A percentile compares a stretch with the other conserved stretches of the same genome.
phyloP scores from a whole-genome alignment of 257 asterid genomes.

The Linderniella brevidens region DNA sequence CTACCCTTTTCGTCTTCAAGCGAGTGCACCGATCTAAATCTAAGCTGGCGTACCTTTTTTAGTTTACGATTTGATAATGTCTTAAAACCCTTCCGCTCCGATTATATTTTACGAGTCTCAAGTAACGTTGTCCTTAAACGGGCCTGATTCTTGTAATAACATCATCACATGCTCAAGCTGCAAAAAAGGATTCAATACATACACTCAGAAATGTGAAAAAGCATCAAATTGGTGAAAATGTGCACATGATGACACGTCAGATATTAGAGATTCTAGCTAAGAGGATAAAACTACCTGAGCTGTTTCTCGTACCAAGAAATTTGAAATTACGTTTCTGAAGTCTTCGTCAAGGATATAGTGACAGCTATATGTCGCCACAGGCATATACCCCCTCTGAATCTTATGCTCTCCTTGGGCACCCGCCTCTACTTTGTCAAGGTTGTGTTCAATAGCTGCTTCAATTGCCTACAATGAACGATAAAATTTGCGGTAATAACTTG shows the following conservation, averaged over 20 bases:
- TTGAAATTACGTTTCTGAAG: conserved; percentile 48
- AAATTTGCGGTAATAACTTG: not conserved
- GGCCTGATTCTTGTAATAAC: conserved; percentile 60
- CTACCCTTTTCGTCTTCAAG: too few relatives aligned
- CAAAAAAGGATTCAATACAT: not conserved
- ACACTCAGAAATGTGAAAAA: not conserved
- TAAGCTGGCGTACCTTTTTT: too few relatives aligned
- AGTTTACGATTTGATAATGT: too few relatives aligned
- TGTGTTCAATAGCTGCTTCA: conserved; percentile 87
- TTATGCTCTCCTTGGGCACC: conserved; percentile 99
- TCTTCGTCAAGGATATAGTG: conserved; percentile 68
- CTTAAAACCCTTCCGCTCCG: too few relatives aligned
- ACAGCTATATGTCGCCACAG: conserved; percentile 70
- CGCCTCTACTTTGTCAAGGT: conserved; percentile 78
- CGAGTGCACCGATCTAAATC: too few relatives aligned
- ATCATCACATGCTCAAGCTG: conserved; percentile 74
- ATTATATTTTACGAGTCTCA: conserved; percentile 3
- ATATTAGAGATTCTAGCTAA: not conserved
- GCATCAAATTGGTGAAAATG: not conserved
- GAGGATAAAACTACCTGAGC: conserved; percentile 37
- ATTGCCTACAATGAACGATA: conserved; percentile 45
- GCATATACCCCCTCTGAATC: conserved; percentile 91
- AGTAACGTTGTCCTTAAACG: conserved; percentile 44
- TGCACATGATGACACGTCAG: not conserved
- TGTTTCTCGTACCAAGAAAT: conserved; percentile 69